Evolutionary conservation across 2,329 filamentous ascomycete genomes (phyloP), one percentile per base, ranked within the genome.

Genomic region (Calonectria pseudoturangicola): DNA sequence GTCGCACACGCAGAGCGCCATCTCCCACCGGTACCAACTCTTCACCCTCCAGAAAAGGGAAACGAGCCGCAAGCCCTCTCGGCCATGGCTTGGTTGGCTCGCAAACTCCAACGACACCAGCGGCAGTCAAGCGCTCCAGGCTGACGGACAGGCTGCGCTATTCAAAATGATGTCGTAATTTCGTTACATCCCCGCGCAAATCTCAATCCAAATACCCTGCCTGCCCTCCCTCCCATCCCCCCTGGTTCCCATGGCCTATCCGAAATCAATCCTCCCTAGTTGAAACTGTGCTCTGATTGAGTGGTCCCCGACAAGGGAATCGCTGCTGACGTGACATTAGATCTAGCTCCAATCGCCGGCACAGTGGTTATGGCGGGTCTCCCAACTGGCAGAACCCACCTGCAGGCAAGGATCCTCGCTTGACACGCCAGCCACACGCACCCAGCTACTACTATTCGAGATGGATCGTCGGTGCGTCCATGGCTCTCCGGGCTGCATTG

Each of bases 281-380:
- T 63, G 64, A 67, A 68, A 71, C 64, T 18, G 39, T 28, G 27
- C 45, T 51, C 21, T 60, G 45, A 68, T 50, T 68, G 64, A 67
- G 33, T 48, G 36, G 33, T 64, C 56, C 39, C 39, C 48, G 47
- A 51, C 56, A 43, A 33, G 69, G 54, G 47, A 30, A 43, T 63
- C 64, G 64, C 39, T 64, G 64, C 33, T 65, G 65, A 58, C 65
- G 70, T 71, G 54, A 64, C 54, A 62, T 72, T 67, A 73, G 77
- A 76, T 77, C 74, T 76, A 72, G 70, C 66, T 68, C 70, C 39
- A 63, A 64, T 71, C 63, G 68, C 54, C 67, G 69, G 62, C 47
- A 39, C 51, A 12, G 33, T 60, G 54, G 54, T 18, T 27, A 10
- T 25, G 68, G 76, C 74, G 75, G 69, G 73, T 78, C 74, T 66